Evolutionary conservation across 2,329 filamentous ascomycete species (phyloP).

Genomic region (Diplodia scrobiculata): DNA sequence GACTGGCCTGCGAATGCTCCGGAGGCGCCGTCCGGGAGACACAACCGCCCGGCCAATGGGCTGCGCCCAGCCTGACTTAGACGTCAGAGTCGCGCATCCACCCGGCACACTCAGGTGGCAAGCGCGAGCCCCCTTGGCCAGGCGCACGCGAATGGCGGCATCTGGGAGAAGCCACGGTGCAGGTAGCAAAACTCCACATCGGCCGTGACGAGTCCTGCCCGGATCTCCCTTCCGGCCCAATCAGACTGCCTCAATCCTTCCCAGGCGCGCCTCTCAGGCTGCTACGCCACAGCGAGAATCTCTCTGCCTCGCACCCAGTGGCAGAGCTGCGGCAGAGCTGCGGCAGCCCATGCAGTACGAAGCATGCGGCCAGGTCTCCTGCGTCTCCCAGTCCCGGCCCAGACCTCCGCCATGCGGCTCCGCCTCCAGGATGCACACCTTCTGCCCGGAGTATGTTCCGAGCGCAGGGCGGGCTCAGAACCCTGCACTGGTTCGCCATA

Average conservation of each 20-base stretch:
- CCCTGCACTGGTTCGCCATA: too few relatives aligned
- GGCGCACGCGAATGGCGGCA: background rate
- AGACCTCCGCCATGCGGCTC: background rate
- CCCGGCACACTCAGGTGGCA: background rate
- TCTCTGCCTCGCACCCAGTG: background rate
- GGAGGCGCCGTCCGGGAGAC: background rate
- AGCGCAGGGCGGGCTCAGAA: background rate
- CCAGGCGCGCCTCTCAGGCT: background rate
- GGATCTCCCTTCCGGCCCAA: slow-evolving; percentile 6
- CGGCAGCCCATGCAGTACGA: too few relatives aligned
- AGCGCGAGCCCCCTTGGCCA: background rate
- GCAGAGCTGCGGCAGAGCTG: too few relatives aligned
- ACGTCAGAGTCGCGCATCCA: background rate
- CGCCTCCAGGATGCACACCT: background rate
- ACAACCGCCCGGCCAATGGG: slow-evolving; percentile 4
- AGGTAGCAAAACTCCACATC: background rate
- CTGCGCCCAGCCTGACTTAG: background rate
- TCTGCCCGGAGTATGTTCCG: slow-evolving; percentile 4
- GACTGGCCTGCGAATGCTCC: background rate
- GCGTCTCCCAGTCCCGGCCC: background rate
- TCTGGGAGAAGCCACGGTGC: background rate
- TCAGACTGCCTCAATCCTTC: background rate
- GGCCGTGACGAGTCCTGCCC: background rate
- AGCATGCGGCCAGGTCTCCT: background rate
- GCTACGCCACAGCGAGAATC: background rate